Evolutionary conservation across 2,329 filamentous ascomycete genomes (phyloP), one percentile per base, ranked within the genome.

Genomic region (Akanthomyces muscarius): DNA sequence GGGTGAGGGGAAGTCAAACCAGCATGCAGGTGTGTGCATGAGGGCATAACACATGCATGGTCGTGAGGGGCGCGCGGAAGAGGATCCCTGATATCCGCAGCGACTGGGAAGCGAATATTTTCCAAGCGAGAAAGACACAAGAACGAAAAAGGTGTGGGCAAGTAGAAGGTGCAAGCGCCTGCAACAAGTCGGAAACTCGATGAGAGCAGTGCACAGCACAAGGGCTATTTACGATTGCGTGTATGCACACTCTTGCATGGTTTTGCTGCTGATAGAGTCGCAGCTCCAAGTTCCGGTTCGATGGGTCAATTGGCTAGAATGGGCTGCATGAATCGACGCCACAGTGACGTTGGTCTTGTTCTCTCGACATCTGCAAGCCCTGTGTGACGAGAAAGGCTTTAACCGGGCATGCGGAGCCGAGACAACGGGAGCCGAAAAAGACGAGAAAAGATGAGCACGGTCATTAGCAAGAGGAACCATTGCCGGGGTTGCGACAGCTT

Each of bases 251-350:
- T 4, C 10, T n/a, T 44, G 41, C 16, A 13, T 36, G 7, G n/a
- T 16, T 36, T 33, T 25, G 10, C 4, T 6, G 11, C 23, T 4
- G 11, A 13, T 7, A 50, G 14, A 16, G 47, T 28, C 50, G 6
- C 28, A 36, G 28, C 50, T 52, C n/a, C 28, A 21, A n/a, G 21
- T 23, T 38, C 51, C 28, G 13, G 30, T 21, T 33, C 25, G 50
- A 44, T 30, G 53, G 53, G 41, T 45, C 38, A 56, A 53, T 44
- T 30, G 41, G 25, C n/a, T 25, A n/a, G 42, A 28, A 57, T 36
- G 52, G 36, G 53, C 53, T 57, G 54, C 54, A 47, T 47, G 10
- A 47, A 47, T 33, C 18, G 28, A 57, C 54, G 42, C 28, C 54
- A 57, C 42, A 36, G n/a, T 47, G 54, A 47, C 54, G 54, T 25